Conservation (phyloP, 495 filamentous ascomycete genomes). For the Penicillium subrubescens region DNA sequence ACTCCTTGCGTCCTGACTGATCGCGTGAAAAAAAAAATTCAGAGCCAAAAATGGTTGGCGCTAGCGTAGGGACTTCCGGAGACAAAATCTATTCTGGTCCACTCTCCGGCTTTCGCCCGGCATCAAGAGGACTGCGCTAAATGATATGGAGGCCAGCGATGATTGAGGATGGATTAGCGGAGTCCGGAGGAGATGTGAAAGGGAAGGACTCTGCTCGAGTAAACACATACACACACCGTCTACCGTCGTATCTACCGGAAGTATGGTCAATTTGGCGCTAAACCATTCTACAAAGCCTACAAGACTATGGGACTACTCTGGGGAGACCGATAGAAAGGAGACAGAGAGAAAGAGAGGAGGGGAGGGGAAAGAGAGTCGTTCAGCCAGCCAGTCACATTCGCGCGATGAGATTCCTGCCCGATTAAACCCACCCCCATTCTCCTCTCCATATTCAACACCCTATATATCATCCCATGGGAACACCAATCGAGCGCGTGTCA, state of each 20-base stretch:
- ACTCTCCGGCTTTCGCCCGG: conserved; percentile 4
- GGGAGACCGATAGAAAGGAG: neutral
- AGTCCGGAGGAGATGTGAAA: neutral
- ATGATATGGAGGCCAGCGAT: neutral
- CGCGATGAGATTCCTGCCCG: conserved; percentile 19
- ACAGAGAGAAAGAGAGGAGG: neutral
- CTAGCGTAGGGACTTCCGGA: conserved; percentile 18
- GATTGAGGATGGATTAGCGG: neutral
- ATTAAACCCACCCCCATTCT: neutral
- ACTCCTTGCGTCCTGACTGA: conserved; percentile 17
- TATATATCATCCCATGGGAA: neutral
- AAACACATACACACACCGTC: neutral
- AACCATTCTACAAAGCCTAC: neutral
- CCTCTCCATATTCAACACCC: neutral
- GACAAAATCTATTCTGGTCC: conserved; percentile 15
- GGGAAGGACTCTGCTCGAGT: neutral
- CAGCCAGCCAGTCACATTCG: neutral
- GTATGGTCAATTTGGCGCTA: neutral
- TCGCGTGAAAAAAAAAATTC: conserved; percentile 11
- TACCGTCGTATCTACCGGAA: neutral
- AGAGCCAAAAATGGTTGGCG: neutral
- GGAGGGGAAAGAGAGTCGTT: neutral
- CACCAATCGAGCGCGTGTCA: conserved; percentile 12
- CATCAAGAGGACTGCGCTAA: neutral
- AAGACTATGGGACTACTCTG: neutral